These are phyloP conservation scores for Sesbania bispinosa DNA, from an alignment of 306 rosid genomes.

Conservation along the genomic window DNA sequence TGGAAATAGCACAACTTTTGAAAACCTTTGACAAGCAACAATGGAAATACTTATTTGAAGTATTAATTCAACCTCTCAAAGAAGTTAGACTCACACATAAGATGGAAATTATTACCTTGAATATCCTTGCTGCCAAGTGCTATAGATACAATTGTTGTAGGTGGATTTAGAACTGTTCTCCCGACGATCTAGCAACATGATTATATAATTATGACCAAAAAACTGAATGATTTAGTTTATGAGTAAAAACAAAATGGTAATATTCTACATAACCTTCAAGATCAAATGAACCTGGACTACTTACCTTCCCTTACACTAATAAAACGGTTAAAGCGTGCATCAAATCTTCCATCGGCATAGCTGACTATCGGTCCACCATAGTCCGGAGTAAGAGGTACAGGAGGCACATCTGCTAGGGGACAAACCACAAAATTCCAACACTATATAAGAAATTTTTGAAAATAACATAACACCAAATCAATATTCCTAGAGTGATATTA, in stretches of 20 bases:
- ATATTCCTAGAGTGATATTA: neutral
- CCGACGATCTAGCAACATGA: constrained; percentile 60
- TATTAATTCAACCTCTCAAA: neutral
- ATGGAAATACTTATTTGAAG: neutral
- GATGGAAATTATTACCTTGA: constrained; percentile 54
- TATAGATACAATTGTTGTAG: constrained; percentile 65
- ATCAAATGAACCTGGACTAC: neutral
- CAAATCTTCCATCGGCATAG: constrained; percentile 86
- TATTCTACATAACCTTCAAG: neutral
- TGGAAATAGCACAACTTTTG: neutral
- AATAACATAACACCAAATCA: neutral
- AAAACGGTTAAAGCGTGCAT: constrained; percentile 70
- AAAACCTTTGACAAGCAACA: neutral
- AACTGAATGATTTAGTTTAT: neutral
- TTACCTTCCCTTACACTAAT: constrained; percentile 81
- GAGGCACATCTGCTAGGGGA: constrained; percentile 55
- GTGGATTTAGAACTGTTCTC: constrained; percentile 60
- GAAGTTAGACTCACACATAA: neutral
- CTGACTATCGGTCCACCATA: constrained; percentile 67
- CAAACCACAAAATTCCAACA: constrained; percentile 13
- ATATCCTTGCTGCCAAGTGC: constrained; percentile 48
- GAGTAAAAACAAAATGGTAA: neutral
- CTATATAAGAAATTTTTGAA: neutral
- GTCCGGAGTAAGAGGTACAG: constrained; percentile 72
- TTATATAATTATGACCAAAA: constrained; percentile 6